A percentile compares a stretch with the other conserved stretches of the same genome.
Conservation (phyloP, 2,329 filamentous ascomycete genomes). For the Camillea tinctor region DNA sequence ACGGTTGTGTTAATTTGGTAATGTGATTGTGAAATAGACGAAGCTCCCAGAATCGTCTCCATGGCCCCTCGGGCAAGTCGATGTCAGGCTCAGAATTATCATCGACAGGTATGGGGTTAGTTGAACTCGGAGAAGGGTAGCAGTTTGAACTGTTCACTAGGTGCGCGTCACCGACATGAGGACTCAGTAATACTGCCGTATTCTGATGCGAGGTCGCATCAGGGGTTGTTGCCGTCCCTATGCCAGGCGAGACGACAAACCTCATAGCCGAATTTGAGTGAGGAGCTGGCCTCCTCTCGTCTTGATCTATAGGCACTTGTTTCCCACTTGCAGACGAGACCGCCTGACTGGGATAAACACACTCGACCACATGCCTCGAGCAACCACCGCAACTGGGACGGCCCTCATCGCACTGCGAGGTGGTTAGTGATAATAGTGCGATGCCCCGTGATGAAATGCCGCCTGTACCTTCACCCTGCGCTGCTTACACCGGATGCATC, state of each 20-base stretch:
- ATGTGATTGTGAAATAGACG: conserved; percentile 37
- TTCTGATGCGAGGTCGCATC: conserved; percentile 5
- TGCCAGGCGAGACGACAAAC: background rate
- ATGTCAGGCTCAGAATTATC: conserved; percentile 25
- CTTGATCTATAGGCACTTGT: conserved; percentile 3
- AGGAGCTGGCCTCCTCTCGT: conserved; percentile 10
- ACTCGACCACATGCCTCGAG: conserved; percentile 31
- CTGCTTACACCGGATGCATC: conserved; percentile 32
- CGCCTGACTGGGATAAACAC: conserved; percentile 26
- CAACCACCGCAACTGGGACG: conserved; percentile 31
- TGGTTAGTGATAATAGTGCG: conserved; percentile 10
- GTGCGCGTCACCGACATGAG: conserved; percentile 12
- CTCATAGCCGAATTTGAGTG: conserved; percentile 2
- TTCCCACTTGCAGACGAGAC: conserved; percentile 9
- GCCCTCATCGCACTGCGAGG: conserved; percentile 30
- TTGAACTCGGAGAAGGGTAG: conserved; percentile 24
- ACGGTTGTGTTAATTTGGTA: conserved; percentile 30
- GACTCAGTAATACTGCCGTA: conserved; percentile 2
- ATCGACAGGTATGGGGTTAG: conserved; percentile 17
- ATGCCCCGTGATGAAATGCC: conserved; percentile 1
- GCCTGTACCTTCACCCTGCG: conserved; percentile 30
- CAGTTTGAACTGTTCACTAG: conserved; percentile 14
- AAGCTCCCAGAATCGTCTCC: conserved; percentile 38
- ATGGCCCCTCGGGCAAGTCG: conserved; percentile 34
- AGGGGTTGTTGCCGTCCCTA: conserved; percentile 3